phyloP scores from a whole-genome alignment of 305 asterid species.

The Fraxinus xanthoxyloides region DNA sequence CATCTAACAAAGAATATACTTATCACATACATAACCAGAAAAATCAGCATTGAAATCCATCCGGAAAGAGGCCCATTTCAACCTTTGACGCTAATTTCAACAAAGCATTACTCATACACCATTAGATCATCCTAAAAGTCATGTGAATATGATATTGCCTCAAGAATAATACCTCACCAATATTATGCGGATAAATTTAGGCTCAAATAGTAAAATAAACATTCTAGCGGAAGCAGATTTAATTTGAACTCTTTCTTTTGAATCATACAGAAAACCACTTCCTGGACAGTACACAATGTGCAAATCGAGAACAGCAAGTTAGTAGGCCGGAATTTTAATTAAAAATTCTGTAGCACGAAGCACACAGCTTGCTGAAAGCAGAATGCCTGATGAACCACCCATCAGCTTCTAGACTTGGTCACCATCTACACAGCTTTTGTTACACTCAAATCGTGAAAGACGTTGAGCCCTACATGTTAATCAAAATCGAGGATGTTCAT shows the following conservation, averaged over 20 bases:
- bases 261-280: not conserved
- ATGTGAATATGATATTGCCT: not conserved
- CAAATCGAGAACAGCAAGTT: not conserved
- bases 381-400: not conserved
- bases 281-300: slow-evolving; percentile 2
- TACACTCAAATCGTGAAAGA: slow-evolving; percentile 7
- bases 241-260: not conserved
- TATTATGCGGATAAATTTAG: slow-evolving; percentile 5
- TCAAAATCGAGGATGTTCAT: slow-evolving; percentile 11
- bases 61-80: not conserved
- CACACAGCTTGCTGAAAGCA: not conserved
- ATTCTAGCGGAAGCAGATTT: slow-evolving; percentile 2
- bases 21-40: not conserved
- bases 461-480: not conserved
- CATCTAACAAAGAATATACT: not conserved
- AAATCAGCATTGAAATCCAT: slow-evolving; percentile 1
- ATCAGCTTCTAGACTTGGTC: slow-evolving; percentile 10
- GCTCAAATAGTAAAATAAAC: not conserved
- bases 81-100: not conserved
- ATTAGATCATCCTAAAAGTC: slow-evolving; percentile 20
- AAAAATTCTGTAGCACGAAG: slow-evolving; percentile 5
- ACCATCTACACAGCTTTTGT: not conserved
- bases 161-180: slow-evolving; percentile 4
- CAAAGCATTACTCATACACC: slow-evolving; percentile 4
- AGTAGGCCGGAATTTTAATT: not conserved